These are phyloP conservation scores for Bruguiera gymnorhiza DNA, from an alignment of 345 rosid genomes.

Conservation along the genomic window DNA sequence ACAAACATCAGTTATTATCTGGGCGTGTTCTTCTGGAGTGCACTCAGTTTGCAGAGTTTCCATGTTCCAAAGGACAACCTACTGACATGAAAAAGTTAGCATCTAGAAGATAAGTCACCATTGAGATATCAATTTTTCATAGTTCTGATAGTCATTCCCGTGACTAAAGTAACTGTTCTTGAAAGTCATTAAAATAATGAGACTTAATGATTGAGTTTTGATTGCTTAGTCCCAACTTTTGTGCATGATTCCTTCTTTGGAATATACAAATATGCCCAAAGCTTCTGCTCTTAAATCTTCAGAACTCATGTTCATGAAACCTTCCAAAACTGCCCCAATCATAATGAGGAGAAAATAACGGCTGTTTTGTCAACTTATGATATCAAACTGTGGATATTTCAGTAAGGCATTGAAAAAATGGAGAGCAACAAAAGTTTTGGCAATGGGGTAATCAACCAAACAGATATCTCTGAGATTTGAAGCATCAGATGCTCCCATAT, in stretches of 20 bases:
- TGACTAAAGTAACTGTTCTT: not conserved
- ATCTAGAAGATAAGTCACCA: slow-evolving; percentile 34
- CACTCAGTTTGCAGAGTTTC: slow-evolving; percentile 71
- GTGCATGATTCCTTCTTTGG: not conserved
- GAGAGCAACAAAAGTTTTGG: too few species aligned
- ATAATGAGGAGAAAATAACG: too few species aligned
- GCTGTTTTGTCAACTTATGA: too few species aligned
- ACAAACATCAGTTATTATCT: slow-evolving; percentile 82
- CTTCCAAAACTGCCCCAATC: too few species aligned
- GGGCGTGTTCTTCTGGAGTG: slow-evolving; percentile 65
- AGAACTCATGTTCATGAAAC: too few species aligned
- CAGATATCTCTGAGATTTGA: too few species aligned
- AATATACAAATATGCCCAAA: too few species aligned
- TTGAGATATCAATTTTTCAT: slow-evolving; percentile 5
- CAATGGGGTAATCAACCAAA: too few species aligned
- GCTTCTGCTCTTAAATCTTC: too few species aligned
- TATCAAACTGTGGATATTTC: too few species aligned
- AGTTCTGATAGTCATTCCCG: not conserved
- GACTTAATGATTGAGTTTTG: not conserved
- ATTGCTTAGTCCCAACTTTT: not conserved
- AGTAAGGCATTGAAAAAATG: too few species aligned
- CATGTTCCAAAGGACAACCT: slow-evolving; percentile 92
- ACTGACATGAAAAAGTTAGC: slow-evolving; percentile 43
- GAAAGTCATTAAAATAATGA: not conserved
- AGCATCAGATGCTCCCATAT: too few species aligned